These are phyloP conservation scores for Komagataella kurtzmanii DNA, from an alignment of 805 yeast genomes.

Conservation along the genomic window DNA sequence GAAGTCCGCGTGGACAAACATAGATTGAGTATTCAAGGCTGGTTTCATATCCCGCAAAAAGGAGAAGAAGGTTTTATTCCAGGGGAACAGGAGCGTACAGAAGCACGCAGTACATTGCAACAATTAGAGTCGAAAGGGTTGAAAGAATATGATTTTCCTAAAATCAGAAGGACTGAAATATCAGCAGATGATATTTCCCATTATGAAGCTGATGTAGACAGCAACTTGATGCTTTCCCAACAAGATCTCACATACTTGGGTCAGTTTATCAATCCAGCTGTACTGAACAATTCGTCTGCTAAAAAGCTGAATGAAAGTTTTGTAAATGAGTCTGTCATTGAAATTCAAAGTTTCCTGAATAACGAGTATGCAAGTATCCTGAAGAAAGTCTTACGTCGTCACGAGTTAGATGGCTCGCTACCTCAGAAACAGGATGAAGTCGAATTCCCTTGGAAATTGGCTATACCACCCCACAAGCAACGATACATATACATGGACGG, in stretches of 20 bases:
- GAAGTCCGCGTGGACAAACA: conserved; percentile 89
- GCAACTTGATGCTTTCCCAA: conserved; percentile 14
- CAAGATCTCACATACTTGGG: conserved; percentile 36
- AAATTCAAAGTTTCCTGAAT: conserved; percentile 50
- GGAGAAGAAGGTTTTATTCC: conserved; percentile 80
- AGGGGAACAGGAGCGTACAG: conserved; percentile 74
- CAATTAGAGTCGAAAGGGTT: conserved; percentile 66
- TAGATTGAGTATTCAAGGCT: conserved; percentile 88
- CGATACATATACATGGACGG: conserved; percentile 78
- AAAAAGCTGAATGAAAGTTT: conserved; percentile 35
- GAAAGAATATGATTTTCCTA: conserved; percentile 75
- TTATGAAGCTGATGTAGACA: conserved; percentile 12
- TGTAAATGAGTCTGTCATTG: conserved; percentile 54
- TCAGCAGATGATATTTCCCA: conserved; percentile 19
- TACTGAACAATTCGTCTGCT: conserved; percentile 27
- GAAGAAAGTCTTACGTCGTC: conserved; percentile 31
- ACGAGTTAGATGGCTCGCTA: conserved; percentile 40
- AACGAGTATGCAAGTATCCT: conserved; percentile 35
- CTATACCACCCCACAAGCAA: conserved; percentile 90
- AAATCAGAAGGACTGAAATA: conserved; percentile 21
- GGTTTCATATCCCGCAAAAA: conserved; percentile 95
- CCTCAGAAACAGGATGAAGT: conserved; percentile 48
- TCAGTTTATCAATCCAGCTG: conserved; percentile 41
- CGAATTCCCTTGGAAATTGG: conserved; percentile 71
- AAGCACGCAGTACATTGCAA: conserved; percentile 63